phyloP scores from a whole-genome alignment of 2,329 filamentous ascomycete species.

The Daldinia eschscholtzii region DNA sequence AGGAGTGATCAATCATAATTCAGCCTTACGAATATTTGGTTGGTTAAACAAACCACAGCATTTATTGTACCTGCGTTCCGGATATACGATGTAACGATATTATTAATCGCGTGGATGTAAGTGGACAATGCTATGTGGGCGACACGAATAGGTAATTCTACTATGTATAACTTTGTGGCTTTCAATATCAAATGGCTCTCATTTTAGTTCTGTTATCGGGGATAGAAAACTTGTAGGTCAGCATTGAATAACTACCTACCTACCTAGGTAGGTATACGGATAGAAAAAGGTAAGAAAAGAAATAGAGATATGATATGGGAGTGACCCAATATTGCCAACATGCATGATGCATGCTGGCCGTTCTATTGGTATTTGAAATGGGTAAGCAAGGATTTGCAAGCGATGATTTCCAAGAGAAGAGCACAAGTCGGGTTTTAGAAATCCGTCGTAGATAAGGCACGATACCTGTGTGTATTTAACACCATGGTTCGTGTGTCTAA shows the following conservation, averaged over 20 bases:
- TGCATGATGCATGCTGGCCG: too few species aligned
- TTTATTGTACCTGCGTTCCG: background rate
- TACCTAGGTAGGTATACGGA: background rate
- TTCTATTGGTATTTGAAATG: too few species aligned
- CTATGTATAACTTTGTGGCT: background rate
- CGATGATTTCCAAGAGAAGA: too few species aligned
- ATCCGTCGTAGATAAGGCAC: background rate
- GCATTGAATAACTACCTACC: background rate
- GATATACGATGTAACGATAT: conserved; percentile 2
- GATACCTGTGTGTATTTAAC: background rate
- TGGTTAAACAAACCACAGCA: background rate
- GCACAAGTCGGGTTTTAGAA: too few species aligned
- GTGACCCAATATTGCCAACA: too few species aligned
- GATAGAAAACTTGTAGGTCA: background rate
- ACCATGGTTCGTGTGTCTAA: background rate
- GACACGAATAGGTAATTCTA: background rate
- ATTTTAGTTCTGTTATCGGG: background rate
- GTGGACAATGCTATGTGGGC: background rate
- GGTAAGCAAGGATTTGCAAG: too few species aligned
- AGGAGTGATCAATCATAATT: conserved; percentile 7
- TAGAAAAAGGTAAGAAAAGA: background rate
- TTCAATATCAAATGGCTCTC: background rate
- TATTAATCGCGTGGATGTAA: background rate
- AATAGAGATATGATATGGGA: background rate
- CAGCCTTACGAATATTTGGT: conserved; percentile 2